Percentiles rank a stretch among this genome's conserved stretches.
phyloP scores from a whole-genome alignment of 129 eudicot species.

The Smallanthus sonchifolius region DNA sequence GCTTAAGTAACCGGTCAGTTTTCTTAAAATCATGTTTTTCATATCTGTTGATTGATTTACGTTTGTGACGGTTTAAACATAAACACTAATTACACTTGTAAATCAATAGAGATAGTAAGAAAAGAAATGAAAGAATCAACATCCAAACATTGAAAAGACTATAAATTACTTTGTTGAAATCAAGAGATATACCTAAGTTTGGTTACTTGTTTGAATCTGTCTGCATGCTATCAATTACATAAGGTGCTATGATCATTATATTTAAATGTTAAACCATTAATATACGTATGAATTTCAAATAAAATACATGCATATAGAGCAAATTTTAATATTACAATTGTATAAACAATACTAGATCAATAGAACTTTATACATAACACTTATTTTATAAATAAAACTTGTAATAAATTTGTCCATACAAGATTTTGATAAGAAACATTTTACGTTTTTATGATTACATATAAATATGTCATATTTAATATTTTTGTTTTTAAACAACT shows the following conservation, averaged over 20 bases:
- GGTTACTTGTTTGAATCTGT: neutral
- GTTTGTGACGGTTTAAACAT: neutral
- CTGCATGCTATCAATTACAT: neutral
- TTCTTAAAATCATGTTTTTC: neutral
- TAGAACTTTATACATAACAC: too few species aligned
- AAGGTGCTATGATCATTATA: neutral
- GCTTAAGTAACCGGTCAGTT: conserved; percentile 15
- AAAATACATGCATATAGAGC: too few species aligned
- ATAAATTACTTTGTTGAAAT: neutral
- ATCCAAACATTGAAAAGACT: neutral
- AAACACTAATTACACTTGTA: neutral
- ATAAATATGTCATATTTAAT: too few species aligned
- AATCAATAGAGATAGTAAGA: neutral
- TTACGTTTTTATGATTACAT: too few species aligned
- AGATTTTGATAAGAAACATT: too few species aligned
- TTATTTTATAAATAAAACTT: too few species aligned
- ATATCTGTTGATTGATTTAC: neutral
- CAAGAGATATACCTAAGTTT: neutral
- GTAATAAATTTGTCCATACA: too few species aligned
- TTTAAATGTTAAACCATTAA: neutral
- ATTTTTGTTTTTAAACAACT: too few species aligned
- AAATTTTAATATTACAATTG: too few species aligned
- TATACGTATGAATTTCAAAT: too few species aligned
- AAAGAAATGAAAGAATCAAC: neutral
- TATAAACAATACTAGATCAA: too few species aligned